phyloP scores from a whole-genome alignment of 164 flowering plant genomes.

The Dillenia suffruticosa region DNA sequence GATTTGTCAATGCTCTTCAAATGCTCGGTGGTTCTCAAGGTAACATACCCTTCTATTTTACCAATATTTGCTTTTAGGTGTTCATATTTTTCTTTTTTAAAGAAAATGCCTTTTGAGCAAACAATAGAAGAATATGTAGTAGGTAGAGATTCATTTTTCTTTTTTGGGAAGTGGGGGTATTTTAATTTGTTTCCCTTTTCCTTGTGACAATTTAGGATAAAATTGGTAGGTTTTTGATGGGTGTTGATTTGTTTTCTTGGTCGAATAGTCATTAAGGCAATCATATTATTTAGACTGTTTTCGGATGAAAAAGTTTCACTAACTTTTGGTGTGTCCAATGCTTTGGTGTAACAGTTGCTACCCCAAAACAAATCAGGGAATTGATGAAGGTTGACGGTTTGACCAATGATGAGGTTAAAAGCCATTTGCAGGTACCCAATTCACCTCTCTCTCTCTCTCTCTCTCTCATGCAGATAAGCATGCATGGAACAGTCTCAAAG shows the following conservation, averaged over 20 bases:
- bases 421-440: conserved; percentile 84
- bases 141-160: no score
- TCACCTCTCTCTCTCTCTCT: conserved; percentile 23
- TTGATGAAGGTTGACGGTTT: conserved; percentile 98
- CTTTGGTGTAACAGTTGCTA: conserved; percentile 60
- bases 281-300: no score
- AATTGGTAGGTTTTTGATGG: neutral
- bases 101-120: no score
- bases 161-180: no score
- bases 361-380: conserved; percentile 98
- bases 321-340: no score
- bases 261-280: no score
- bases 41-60: conserved; percentile 12
- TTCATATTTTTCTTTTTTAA: neutral
- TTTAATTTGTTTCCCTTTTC: no score
- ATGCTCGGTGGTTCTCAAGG: conserved; percentile 99
- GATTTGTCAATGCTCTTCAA: conserved; percentile 96
- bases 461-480: conserved; percentile 14
- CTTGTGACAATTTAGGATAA: no score
- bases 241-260: neutral
- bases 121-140: no score
- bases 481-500: conserved; percentile 5
- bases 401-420: conserved; percentile 99
- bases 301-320: no score
- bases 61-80: neutral